Conservation (phyloP, 2,329 filamentous ascomycete genomes). For the Phialocephala sp. region DNA sequence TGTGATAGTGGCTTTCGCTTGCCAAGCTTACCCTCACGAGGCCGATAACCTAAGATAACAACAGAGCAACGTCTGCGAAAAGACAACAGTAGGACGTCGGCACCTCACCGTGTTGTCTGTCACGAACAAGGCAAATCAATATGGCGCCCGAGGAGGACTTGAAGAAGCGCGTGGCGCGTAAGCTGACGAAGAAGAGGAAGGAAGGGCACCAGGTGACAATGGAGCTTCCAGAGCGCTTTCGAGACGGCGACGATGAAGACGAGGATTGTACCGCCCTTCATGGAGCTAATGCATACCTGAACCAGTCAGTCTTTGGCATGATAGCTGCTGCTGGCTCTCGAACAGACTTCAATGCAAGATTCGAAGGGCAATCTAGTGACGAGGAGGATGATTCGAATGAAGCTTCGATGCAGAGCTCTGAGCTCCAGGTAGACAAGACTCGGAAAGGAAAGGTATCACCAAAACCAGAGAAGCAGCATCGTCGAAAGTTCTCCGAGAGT, state of each 20-base stretch:
- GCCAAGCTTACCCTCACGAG: constrained; percentile 1
- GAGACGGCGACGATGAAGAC: constrained; percentile 62
- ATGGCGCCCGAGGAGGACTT: constrained; percentile 48
- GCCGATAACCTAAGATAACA: constrained; percentile 5
- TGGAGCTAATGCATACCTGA: constrained; percentile 63
- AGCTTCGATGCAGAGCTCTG: constrained; percentile 31
- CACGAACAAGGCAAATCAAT: constrained; percentile 22
- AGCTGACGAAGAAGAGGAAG: constrained; percentile 49
- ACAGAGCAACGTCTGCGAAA: background rate
- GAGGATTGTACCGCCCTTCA: constrained; percentile 65
- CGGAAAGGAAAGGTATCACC: constrained; percentile 44
- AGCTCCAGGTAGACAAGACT: constrained; percentile 34
- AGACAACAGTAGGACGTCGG: background rate
- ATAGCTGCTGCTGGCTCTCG: constrained; percentile 86
- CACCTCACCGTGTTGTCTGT: constrained; percentile 14
- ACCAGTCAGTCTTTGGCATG: constrained; percentile 92
- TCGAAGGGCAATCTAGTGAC: constrained; percentile 80
- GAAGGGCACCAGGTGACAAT: constrained; percentile 51
- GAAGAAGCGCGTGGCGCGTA: constrained; percentile 49
- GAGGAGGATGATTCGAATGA: constrained; percentile 52
- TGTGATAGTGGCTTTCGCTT: constrained; percentile 11
- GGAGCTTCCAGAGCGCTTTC: constrained; percentile 62
- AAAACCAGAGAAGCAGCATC: constrained; percentile 54
- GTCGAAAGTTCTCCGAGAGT: constrained; percentile 66
- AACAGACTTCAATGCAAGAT: constrained; percentile 80